Evolutionary conservation across 129 eudicot species (phyloP).

Genomic region (Calendula officinalis): DNA sequence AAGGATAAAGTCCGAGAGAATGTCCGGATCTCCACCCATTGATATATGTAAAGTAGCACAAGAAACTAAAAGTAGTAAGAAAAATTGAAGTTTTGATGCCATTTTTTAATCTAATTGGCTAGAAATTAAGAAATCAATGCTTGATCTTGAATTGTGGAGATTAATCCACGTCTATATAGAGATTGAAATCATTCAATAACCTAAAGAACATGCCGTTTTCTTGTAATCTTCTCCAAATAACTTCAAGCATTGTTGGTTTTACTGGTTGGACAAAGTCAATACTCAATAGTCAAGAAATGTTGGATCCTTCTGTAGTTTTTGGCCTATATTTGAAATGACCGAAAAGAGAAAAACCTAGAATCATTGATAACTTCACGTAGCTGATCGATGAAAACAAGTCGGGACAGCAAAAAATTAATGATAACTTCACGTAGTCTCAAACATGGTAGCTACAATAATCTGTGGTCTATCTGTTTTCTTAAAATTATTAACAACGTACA

Average conservation of each 20-base stretch:
- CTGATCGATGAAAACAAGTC: constrained; percentile 16
- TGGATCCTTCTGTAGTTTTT: neutral
- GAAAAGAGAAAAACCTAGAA: neutral
- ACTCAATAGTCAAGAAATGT: neutral
- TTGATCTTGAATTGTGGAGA: constrained; percentile 6
- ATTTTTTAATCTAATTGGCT: neutral
- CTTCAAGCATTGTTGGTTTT: constrained; percentile 2
- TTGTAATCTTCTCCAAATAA: neutral
- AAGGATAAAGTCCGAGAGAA: constrained; percentile 25
- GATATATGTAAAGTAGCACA: constrained; percentile 14
- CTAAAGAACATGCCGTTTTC: neutral
- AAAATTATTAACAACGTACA: neutral
- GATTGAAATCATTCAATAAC: neutral
- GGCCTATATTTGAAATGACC: neutral
- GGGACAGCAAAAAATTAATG: neutral
- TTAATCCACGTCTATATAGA: constrained; percentile 7
- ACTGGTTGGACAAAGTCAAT: constrained; percentile 8
- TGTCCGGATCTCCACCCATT: constrained; percentile 24
- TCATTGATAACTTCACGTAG: constrained; percentile 6
- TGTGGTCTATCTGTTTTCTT: too few relatives aligned
- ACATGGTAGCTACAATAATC: neutral
- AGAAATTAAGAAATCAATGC: neutral
- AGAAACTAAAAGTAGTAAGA: constrained; percentile 13
- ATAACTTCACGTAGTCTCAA: constrained; percentile 6
- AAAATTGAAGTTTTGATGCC: constrained; percentile 22